Evolutionary conservation across 2,329 filamentous ascomycete species (phyloP).

Genomic region (Talaromyces sp.): DNA sequence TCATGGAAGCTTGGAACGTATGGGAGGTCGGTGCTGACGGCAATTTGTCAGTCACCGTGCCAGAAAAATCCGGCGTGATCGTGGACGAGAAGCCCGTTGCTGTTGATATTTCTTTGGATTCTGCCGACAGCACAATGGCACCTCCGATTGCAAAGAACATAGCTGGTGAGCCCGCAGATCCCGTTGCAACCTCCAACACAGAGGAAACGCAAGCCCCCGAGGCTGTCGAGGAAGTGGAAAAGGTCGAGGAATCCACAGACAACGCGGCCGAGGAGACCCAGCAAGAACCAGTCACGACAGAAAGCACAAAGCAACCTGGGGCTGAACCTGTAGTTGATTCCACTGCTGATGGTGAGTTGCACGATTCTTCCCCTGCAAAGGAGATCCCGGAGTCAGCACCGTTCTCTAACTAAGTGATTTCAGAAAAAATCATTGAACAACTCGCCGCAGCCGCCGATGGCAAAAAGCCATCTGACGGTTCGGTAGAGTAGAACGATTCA

Average conservation of each 20-base stretch:
- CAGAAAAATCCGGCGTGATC: conserved; percentile 1
- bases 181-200: conserved; percentile 13
- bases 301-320: conserved; percentile 13
- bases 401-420: neutral
- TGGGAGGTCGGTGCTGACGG: conserved; percentile 33
- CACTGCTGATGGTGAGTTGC: neutral
- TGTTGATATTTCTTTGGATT: conserved; percentile 1
- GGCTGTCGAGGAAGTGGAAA: neutral
- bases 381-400: neutral
- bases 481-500: neutral
- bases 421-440: conserved; percentile 4
- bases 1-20: conserved; percentile 36
- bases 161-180: conserved; percentile 29
- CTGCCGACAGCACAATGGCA: conserved; percentile 18
- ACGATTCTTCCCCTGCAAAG: neutral
- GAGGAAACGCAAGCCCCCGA: conserved; percentile 7
- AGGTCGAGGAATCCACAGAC: neutral
- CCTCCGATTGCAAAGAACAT: conserved; percentile 28
- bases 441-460: conserved; percentile 1
- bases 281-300: neutral
- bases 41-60: conserved; percentile 15
- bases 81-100: conserved; percentile 9
- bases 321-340: conserved; percentile 3
- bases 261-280: neutral
- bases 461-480: conserved; percentile 10